Base-by-base conservation (phyloP, 177 flowering plant species). In the Tripterygium wilfordii region DNA sequence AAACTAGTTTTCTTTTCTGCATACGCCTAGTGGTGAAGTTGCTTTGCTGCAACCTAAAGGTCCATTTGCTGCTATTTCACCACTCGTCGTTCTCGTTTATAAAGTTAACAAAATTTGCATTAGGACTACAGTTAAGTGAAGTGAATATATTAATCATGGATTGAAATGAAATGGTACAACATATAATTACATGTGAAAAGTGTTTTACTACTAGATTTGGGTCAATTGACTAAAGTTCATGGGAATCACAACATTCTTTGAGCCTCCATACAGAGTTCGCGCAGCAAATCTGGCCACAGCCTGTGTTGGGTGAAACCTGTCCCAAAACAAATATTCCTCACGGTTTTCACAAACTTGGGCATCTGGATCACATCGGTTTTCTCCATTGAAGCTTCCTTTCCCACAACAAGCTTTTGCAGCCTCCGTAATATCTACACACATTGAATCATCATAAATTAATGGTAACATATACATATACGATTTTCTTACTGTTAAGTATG, bases 301-400 rank as follows among this genome's bases (percentile, higher is more conserved):
- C 31, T 62, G 37, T 7, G 79, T 68, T 9, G 79, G 76, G 27
- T 75, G 79, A 59, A 38, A 62, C 40, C 8, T 0, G 27, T 75
- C 76, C 79, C 76, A 68, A 42, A 68, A 75, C 47, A 75, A 43
- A 48, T 57, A 63, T 5, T 65, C 35, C 8, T 49, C 15, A 1
- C 74, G 62, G 12, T 62, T 42, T 1, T 17, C 1, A 37, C 73
- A 74, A n/a, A 62, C 26, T 5, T 40, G 5, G 25, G 44, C 24
- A 12, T 39, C 16, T 14, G n/a, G 32, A 1, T 25, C 8, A 29
- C 79, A 74, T 14, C 45, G 28, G 1, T 3, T 2, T 13, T 31
- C 51, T 37, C 55, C 78, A 22, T 69, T 69, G 16, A 51, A 31
- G n/a, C 0, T 21, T 20, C 62, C 72, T 5, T n/a, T 26, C 29